Evolutionary conservation across 768 basidiomycete genomes (phyloP), one percentile per base, ranked within the genome.

Genomic region (Pleurotus salmoneostramineus): DNA sequence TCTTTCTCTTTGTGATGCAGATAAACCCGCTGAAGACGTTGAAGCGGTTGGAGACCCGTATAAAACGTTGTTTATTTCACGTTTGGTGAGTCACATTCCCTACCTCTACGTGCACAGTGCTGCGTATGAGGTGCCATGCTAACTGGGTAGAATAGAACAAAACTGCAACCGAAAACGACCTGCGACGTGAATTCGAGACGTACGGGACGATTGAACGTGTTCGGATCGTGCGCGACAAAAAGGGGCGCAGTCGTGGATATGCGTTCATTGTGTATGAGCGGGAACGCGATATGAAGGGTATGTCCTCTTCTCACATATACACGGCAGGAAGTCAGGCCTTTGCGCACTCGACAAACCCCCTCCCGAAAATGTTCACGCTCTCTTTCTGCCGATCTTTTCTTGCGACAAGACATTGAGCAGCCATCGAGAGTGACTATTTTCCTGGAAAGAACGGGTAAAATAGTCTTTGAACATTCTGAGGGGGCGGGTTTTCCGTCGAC

Each of bases 261-360:
- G 96, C 96, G 17, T 99, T 99, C 73, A 82, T 99, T 61, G 95
- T 99, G 14, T 99, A 93, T 63, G 97, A 99, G 69, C 85, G 97
- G 33, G 97, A 98, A 74, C 85, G 95, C 58, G 97, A 99, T 70
- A 99, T 99, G 97, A 98, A 98, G 84, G 95, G 95, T 95, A 70
- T 47, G 62, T 40, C 37, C 47, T 57, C 55, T 58, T 58, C 56
- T 57, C 57, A 55, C 50, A n/a, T n/a, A n/a, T n/a, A n/a, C n/a
- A n/a, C n/a, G n/a, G n/a, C n/a, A n/a, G n/a, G n/a, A n/a, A n/a
- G n/a, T n/a, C n/a, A n/a, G n/a, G n/a, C 21, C 21, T 27, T 27
- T 27, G 1, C 21, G 21, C 21, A 3, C 21, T 27, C 21, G 21
- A 27, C 21, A 27, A 27, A 27, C 21, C 21, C 21, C 21, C 21